Evolutionary conservation across 768 basidiomycete genomes (phyloP).

Genomic region (Ramaria rubella): DNA sequence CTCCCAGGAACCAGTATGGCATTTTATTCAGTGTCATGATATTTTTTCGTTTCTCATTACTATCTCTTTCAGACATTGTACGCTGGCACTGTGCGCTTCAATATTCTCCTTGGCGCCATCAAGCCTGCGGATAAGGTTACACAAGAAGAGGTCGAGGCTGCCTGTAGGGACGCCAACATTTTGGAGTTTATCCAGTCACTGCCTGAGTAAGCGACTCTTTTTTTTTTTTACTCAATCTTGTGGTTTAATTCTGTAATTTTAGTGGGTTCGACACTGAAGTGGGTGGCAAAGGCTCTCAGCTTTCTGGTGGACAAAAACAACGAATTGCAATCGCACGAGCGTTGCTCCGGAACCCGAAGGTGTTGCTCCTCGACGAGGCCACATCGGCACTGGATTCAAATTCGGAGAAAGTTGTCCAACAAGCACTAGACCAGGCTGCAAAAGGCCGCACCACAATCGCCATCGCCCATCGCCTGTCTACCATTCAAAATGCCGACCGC

Average conservation of each 20-base stretch:
- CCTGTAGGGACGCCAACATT: conserved; percentile 86
- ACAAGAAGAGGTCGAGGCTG: conserved; percentile 79
- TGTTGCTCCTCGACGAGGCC: conserved; percentile 85
- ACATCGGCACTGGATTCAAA: conserved; percentile 88
- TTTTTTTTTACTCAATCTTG: conserved; percentile 8
- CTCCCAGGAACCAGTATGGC: conserved; percentile 77
- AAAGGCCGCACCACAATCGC: conserved; percentile 91
- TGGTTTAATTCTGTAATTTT: conserved; percentile 6
- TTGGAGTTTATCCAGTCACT: conserved; percentile 82
- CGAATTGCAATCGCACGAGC: conserved; percentile 85
- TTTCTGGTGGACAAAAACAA: conserved; percentile 86
- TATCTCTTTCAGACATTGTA: conserved; percentile 60
- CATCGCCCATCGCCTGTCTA: conserved; percentile 90
- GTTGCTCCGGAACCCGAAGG: conserved; percentile 84
- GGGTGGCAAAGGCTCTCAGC: conserved; percentile 83
- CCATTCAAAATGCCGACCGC: conserved; percentile 85
- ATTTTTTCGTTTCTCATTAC: neutral
- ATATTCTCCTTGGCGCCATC: conserved; percentile 79
- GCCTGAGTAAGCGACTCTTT: conserved; percentile 50
- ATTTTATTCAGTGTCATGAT: conserved; percentile 13
- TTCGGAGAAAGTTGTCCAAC: conserved; percentile 92
- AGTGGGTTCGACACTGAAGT: conserved; percentile 90
- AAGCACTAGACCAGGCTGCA: conserved; percentile 85
- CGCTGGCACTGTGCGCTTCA: conserved; percentile 87
- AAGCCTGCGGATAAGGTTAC: conserved; percentile 75